Evolutionary conservation across 1,284 basidiomycete genomes (phyloP).

Genomic region (Meira nashicola): DNA sequence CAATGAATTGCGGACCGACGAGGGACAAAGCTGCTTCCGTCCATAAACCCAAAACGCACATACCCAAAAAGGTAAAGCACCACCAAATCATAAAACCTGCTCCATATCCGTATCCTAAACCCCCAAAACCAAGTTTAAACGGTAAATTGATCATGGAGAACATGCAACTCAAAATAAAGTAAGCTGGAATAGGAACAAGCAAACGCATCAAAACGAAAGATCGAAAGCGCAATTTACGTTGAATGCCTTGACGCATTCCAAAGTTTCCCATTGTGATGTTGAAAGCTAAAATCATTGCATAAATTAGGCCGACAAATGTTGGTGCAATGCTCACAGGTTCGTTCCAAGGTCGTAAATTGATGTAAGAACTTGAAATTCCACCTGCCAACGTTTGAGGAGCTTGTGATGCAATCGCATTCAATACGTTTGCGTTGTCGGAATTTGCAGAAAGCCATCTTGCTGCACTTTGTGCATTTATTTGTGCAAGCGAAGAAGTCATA

Average conservation of each 20-base stretch:
- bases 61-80: slow-evolving; percentile 32
- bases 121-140: slow-evolving; percentile 39
- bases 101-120: slow-evolving; percentile 30
- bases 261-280: slow-evolving; percentile 41
- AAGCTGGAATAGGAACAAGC: slow-evolving; percentile 24
- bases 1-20: slow-evolving; percentile 38
- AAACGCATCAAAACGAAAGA: slow-evolving; percentile 40
- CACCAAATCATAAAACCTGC: slow-evolving; percentile 47
- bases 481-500: background rate
- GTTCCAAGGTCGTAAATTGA: slow-evolving; percentile 66
- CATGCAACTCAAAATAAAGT: slow-evolving; percentile 42
- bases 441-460: slow-evolving; percentile 25
- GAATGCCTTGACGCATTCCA: slow-evolving; percentile 25
- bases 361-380: slow-evolving; percentile 59
- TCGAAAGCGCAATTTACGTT: slow-evolving; percentile 29
- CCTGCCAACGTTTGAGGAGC: slow-evolving; percentile 63
- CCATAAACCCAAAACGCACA: slow-evolving; percentile 35
- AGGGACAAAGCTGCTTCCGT: slow-evolving; percentile 39
- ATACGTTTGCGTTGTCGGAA: slow-evolving; percentile 22
- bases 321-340: slow-evolving; percentile 68
- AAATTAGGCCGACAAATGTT: slow-evolving; percentile 71
- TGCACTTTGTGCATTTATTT: slow-evolving; percentile 21
- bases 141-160: slow-evolving; percentile 41
- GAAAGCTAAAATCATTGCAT: slow-evolving; percentile 62
- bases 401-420: slow-evolving; percentile 46